A percentile compares a stretch with the other conserved stretches of the same genome.
phyloP scores from a whole-genome alignment of 139 green algal species.

The Chlorella sorokiniana region DNA sequence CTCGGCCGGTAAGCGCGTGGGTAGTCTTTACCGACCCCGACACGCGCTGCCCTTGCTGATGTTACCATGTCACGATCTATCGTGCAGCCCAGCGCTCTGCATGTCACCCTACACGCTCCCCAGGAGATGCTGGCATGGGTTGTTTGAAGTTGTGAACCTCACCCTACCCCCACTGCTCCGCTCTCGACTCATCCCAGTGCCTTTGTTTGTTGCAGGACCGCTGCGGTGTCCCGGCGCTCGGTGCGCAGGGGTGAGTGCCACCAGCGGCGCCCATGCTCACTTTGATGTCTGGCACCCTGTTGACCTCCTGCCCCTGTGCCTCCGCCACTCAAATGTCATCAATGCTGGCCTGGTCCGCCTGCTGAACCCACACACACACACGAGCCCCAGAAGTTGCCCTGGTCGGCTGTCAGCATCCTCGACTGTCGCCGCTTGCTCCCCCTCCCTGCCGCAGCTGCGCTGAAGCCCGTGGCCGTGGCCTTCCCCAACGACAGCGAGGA shows the following conservation, averaged over 20 bases:
- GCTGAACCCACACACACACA: not conserved
- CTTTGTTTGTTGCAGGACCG: not conserved
- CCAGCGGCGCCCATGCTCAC: not conserved
- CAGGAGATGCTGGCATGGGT: no score
- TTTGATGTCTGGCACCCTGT: not conserved
- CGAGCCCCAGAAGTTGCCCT: not conserved
- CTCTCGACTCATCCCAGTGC: not conserved
- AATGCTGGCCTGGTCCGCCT: no score
- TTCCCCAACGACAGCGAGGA: slow-evolving; percentile 23
- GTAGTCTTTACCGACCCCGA: not conserved
- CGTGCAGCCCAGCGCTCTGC: no score
- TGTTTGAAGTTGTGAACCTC: no score
- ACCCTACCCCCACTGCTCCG: no score
- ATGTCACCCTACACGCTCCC: no score
- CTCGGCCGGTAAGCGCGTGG: not conserved
- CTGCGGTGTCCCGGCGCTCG: not conserved
- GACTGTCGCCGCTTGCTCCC: not conserved
- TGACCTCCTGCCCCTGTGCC: no score
- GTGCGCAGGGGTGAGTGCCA: not conserved
- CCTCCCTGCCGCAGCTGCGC: not conserved
- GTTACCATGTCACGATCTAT: no score
- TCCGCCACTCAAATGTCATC: no score
- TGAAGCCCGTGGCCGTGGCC: not conserved
- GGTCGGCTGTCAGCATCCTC: no score
- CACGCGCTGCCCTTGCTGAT: not conserved